These are phyloP conservation scores for Santalum album DNA, from an alignment of 164 flowering plant genomes.

Conservation along the genomic window DNA sequence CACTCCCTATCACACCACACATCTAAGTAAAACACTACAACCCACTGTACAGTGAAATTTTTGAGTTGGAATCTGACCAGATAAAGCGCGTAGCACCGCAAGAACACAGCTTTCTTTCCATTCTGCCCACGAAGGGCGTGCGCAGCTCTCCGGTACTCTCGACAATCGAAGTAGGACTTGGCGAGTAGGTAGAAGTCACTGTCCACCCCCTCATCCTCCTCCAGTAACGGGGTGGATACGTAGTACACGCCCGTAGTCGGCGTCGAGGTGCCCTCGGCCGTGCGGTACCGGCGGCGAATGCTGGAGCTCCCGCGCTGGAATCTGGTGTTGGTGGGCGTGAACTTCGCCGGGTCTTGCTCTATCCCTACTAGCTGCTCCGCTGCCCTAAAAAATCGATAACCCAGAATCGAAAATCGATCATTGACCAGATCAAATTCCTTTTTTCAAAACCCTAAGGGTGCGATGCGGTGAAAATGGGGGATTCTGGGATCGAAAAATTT, in stretches of 20 bases:
- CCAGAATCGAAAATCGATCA: background rate
- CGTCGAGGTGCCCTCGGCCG: conserved; percentile 46
- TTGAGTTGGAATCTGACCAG: conserved; percentile 42
- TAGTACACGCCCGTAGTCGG: conserved; percentile 60
- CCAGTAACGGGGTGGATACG: conserved; percentile 50
- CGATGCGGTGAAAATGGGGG: background rate
- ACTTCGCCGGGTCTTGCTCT: conserved; percentile 81
- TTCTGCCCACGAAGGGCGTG: conserved; percentile 80
- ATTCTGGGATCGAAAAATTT: background rate
- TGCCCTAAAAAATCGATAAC: conserved; percentile 49
- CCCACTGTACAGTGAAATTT: background rate
- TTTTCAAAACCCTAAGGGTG: background rate
- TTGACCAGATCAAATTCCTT: background rate
- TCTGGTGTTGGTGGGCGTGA: conserved; percentile 71
- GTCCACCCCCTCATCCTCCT: conserved; percentile 63
- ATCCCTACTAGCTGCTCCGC: conserved; percentile 91
- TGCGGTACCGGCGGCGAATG: conserved; percentile 55
- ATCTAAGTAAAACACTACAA: too few relatives aligned
- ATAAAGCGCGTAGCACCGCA: conserved; percentile 86
- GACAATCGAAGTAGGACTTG: conserved; percentile 80
- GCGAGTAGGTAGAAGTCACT: conserved; percentile 71
- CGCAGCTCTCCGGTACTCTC: conserved; percentile 83
- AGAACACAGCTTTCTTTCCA: conserved; percentile 74
- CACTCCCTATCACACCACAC: background rate
- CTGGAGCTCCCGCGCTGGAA: conserved; percentile 84